Evolutionary conservation across 1,139 yeast species (phyloP).

Genomic region (Hyphopichia wangnamkhiaoensis): DNA sequence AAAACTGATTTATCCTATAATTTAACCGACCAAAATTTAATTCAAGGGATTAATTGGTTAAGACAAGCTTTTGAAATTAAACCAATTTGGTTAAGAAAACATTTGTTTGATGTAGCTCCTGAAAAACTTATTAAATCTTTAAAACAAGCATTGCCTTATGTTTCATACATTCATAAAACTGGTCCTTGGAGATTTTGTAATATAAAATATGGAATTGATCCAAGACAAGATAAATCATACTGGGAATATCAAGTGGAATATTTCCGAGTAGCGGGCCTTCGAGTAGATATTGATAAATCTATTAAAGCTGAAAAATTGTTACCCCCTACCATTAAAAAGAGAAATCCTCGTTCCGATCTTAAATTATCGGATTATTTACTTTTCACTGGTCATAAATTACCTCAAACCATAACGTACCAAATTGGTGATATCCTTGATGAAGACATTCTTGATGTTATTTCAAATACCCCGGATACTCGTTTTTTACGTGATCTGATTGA

Average conservation of each 20-base stretch:
- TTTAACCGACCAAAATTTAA: constrained; percentile 31
- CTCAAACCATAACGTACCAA: constrained; percentile 72
- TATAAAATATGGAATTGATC: constrained; percentile 78
- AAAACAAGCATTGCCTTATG: constrained; percentile 79
- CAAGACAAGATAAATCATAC: constrained; percentile 53
- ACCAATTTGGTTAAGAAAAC: constrained; percentile 88
- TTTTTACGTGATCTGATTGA: constrained; percentile 47
- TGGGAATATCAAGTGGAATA: constrained; percentile 83
- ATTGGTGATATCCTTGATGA: constrained; percentile 79
- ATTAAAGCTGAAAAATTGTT: constrained; percentile 13
- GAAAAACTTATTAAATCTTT: constrained; percentile 50
- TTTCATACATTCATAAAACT: constrained; percentile 74
- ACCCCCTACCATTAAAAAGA: constrained; percentile 20
- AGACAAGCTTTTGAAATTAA: constrained; percentile 58
- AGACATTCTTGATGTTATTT: constrained; percentile 53
- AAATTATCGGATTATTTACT: constrained; percentile 51
- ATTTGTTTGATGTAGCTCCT: constrained; percentile 62
- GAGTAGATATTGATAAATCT: constrained; percentile 14
- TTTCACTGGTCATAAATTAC: constrained; percentile 73
- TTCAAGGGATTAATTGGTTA: constrained; percentile 57
- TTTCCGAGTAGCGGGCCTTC: constrained; percentile 56
- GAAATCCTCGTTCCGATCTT: constrained; percentile 17
- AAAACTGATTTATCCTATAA: constrained; percentile 9
- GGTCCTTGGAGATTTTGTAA: constrained; percentile 98
- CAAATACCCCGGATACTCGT: constrained; percentile 29